Percentiles rank a stretch among this genome's conserved stretches.
Evolutionary conservation across 164 flowering plant species (phyloP).

Genomic region (Aristolochia californica): DNA sequence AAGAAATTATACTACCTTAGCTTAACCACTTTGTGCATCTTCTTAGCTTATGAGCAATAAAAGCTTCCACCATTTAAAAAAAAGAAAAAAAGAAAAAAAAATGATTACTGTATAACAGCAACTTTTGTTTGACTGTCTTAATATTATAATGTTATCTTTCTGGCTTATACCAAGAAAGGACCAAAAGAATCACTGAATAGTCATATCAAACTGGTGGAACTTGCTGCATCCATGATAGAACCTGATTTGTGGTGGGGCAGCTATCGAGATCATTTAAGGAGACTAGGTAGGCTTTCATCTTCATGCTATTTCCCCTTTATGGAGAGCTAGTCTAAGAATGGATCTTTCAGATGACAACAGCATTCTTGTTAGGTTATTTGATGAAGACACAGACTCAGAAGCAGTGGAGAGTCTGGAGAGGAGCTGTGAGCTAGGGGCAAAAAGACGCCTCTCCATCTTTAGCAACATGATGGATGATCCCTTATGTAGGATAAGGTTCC

Average conservation of each 20-base stretch:
- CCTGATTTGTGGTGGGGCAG: constrained; percentile 2
- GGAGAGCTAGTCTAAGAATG: constrained; percentile 7
- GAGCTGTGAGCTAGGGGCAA: constrained; percentile 30
- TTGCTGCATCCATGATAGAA: neutral
- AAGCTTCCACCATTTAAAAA: too few relatives aligned
- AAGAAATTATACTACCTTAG: too few relatives aligned
- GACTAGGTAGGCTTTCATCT: too few relatives aligned
- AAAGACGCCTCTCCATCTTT: constrained; percentile 30
- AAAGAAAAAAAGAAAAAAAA: too few relatives aligned
- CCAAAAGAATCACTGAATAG: neutral
- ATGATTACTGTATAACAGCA: too few relatives aligned
- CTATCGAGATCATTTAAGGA: too few relatives aligned
- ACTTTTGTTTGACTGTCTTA: too few relatives aligned
- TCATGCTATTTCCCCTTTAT: neutral
- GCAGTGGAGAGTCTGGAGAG: constrained; percentile 42
- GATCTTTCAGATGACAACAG: constrained; percentile 11
- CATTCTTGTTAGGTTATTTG: constrained; percentile 33
- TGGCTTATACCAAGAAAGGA: constrained; percentile 2
- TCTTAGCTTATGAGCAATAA: too few relatives aligned
- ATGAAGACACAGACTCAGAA: constrained; percentile 34
- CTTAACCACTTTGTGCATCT: too few relatives aligned
- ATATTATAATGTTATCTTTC: too few relatives aligned
- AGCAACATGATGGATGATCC: constrained; percentile 44
- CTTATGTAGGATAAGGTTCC: constrained; percentile 41
- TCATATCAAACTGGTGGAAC: constrained; percentile 1